These are phyloP conservation scores for Cymbopogon citratus DNA, from an alignment of 176 grass and related monocot species.

Conservation along the genomic window DNA sequence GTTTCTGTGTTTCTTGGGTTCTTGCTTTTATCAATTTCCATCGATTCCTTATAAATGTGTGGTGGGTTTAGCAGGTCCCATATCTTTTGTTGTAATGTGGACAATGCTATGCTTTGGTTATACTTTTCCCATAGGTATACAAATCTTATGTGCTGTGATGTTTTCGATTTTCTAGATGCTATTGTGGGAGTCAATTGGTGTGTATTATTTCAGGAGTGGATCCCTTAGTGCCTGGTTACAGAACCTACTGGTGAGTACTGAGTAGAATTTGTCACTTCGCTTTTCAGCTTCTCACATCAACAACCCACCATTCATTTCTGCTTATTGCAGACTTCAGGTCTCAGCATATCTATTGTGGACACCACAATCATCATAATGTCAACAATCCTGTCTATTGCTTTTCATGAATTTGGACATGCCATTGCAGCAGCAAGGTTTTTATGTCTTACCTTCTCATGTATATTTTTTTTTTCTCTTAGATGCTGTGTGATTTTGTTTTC, in stretches of 20 bases:
- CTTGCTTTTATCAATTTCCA: neutral
- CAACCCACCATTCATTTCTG: conserved; percentile 15
- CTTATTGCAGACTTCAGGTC: conserved; percentile 47
- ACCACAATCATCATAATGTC: conserved; percentile 51
- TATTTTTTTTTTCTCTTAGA: neutral
- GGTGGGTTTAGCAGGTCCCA: neutral
- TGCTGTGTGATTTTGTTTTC: conserved; percentile 15
- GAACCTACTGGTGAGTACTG: conserved; percentile 55
- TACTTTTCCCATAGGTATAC: neutral
- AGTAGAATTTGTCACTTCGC: conserved; percentile 24
- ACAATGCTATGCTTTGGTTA: neutral
- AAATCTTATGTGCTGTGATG: neutral
- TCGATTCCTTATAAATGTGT: neutral
- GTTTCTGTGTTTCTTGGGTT: neutral
- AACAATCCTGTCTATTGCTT: conserved; percentile 70
- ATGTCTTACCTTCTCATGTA: neutral
- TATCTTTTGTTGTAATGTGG: conserved; percentile 3
- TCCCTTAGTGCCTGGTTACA: conserved; percentile 38
- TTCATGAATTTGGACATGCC: conserved; percentile 96
- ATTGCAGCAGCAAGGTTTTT: conserved; percentile 84
- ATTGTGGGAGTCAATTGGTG: conserved; percentile 49
- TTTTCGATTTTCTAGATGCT: conserved; percentile 55
- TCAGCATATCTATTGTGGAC: conserved; percentile 60
- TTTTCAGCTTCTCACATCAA: conserved; percentile 26
- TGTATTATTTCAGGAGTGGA: conserved; percentile 31